These are phyloP conservation scores for Saccharomyces mikatae DNA, from an alignment of 805 yeast species.

Conservation along the genomic window DNA sequence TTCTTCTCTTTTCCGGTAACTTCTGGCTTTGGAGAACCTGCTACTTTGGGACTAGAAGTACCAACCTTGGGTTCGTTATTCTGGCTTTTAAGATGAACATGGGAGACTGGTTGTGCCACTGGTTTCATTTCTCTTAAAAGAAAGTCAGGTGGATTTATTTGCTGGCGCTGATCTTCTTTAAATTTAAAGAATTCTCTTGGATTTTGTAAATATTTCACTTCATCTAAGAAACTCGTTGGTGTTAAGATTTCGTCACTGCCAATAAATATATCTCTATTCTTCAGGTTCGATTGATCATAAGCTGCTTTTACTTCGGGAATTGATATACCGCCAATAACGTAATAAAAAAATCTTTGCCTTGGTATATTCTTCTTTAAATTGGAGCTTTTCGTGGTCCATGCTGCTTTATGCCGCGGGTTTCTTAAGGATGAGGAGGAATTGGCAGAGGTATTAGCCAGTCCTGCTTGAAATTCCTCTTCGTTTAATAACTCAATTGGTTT, in stretches of 20 bases:
- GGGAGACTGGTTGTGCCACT: constrained; percentile 21
- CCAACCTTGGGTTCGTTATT: constrained; percentile 3
- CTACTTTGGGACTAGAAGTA: constrained; percentile 4
- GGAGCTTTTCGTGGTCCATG: constrained; percentile 53
- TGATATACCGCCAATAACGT: constrained; percentile 85
- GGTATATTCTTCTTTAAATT: constrained; percentile 26
- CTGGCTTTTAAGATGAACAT: constrained; percentile 15
- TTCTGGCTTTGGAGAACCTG: constrained; percentile 2
- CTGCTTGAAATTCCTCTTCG: constrained; percentile 30
- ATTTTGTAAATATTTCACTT: constrained; percentile 32
- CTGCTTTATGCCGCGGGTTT: constrained; percentile 64
- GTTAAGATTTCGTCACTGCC: constrained; percentile 73
- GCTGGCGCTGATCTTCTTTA: constrained; percentile 28
- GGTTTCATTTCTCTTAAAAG: constrained; percentile 31
- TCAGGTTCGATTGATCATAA: constrained; percentile 54
- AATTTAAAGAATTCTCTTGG: constrained; percentile 38
- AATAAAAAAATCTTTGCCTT: constrained; percentile 68
- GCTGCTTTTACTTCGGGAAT: constrained; percentile 71
- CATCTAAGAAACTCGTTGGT: constrained; percentile 37
- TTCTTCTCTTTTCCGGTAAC: constrained; percentile 36
- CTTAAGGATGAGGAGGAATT: constrained; percentile 47
- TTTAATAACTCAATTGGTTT: constrained; percentile 49
- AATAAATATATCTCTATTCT: constrained; percentile 65
- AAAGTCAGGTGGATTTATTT: constrained; percentile 37
- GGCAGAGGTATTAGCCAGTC: constrained; percentile 26